Evolutionary conservation across 1,284 basidiomycete species (phyloP), one percentile per base, ranked within the genome.

Genomic region (Sporisorium iseilematis-ciliati): DNA sequence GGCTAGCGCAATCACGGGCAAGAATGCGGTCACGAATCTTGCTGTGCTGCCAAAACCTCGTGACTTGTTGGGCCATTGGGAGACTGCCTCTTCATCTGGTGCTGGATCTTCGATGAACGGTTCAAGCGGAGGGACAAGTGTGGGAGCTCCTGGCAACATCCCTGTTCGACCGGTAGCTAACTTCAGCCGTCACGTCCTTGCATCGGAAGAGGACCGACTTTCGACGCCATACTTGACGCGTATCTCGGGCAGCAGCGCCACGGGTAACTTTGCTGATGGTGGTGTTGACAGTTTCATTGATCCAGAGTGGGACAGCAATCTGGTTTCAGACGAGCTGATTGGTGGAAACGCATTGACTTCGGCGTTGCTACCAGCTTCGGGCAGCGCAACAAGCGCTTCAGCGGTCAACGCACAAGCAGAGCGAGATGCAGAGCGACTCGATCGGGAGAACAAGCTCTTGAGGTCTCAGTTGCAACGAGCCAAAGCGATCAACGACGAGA

Each of bases 401-500:
- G 55, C 14, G 4, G 18, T 31, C 12, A 63, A 40, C 23, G 65
- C 45, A 12, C 67, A 46, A 26, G 48, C 20, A 3, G 23, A 49
- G 1, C 38, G 46, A 26, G 54, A 69, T 45, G 48, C 51, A 10
- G 61, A 67, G 41, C 57, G 48, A 41, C 51, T 75, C 10, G 48
- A 31, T 20, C 16, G 40, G 7, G 75, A 77, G 42, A 63, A 77
- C 33, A 53, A 56, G 48, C 52, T 66, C 49, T 58, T 82, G 41
- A 57, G 75, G 14, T 54, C 65, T 3, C 79, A 82, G 55, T 61
- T 82, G 48, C 59, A 65, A n/a, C 70, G 75, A 26, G 80, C 80
- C 33, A 80, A 78, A 52, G 65, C 68, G 29, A 62, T 82, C 53
- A 82, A 82, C 48, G 79, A 80, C 46, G 71, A 78, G 25, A 79